Base-by-base conservation (phyloP, 495 filamentous ascomycete genomes). In the Trichoderma virens region DNA sequence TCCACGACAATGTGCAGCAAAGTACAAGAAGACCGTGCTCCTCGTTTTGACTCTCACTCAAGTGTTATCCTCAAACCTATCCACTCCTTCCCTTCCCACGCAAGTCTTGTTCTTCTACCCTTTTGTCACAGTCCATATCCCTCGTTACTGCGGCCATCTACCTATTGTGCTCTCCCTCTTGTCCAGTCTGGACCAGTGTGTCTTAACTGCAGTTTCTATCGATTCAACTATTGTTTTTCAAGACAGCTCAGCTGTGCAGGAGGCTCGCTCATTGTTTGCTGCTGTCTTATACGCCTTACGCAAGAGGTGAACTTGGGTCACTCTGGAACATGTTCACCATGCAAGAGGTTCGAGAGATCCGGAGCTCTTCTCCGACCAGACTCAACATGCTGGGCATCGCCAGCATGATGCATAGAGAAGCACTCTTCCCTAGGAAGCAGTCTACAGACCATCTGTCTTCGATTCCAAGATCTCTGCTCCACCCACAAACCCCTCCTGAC, bases 401-500 rank as follows among this genome's bases (percentile, higher is more conserved):
- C 20, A n/a, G 20, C 59, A 35, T 61, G 7, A 61, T n/a, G 35
- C 8, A n/a, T 18, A 61, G 30, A 39, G 59, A 61, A 27, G 28
- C 28, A 23, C 25, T 39, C 35, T 30, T 39, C 28, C 59, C 59
- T 61, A 61, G 59, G 31, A 61, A 39, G 35, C 7, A 5, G 18
- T 61, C 59, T 35, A 38, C 31, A 4, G 59, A 61, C 14, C 8
- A 30, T 30, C 59, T 61, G 9, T 61, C 59, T 35, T 61, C 59
- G 14, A n/a, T 61, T 23, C 30, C 59, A 35, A 28, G 61, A 31
- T 41, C 27, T 39, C 61, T 45, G 6, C 32, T 30, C 61, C 32
- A 41, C 34, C 61, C 61, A 43, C 61, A 62, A 39, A 62, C 61
- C 5, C 61, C 61, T 39, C 61, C 61, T 30, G 61, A 39, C 27